Percentiles rank a stretch among this genome's conserved stretches.
phyloP scores from a whole-genome alignment of 352 stramenopile genomes.

The Phytophthora cactorum region DNA sequence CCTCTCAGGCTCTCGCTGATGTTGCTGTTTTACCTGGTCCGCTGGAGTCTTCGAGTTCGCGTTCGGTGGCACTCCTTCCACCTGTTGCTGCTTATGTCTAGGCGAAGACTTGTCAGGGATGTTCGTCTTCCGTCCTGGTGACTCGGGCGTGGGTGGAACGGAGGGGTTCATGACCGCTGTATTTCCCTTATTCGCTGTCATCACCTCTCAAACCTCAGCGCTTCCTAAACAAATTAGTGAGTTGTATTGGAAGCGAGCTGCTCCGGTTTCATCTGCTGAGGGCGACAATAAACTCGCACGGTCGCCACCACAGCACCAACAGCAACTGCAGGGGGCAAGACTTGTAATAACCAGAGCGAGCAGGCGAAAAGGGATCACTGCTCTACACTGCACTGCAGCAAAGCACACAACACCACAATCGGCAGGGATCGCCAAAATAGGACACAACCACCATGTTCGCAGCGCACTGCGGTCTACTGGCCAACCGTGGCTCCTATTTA shows the following conservation, averaged over 20 bases:
- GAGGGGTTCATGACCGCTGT: constrained; percentile 33
- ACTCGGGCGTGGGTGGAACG: constrained; percentile 20
- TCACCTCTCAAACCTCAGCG: constrained; percentile 11
- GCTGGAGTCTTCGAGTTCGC: constrained; percentile 4
- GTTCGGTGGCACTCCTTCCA: constrained; percentile 12
- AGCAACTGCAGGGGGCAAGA: background rate
- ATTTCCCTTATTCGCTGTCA: constrained; percentile 39
- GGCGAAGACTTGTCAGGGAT: constrained; percentile 30
- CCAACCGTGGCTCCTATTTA: constrained; percentile 24
- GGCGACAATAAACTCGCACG: constrained; percentile 15
- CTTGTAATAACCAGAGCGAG: constrained; percentile 13
- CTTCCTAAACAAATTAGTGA: background rate
- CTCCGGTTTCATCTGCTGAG: constrained; percentile 19
- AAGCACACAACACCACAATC: constrained; percentile 27
- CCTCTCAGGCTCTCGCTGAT: constrained; percentile 28
- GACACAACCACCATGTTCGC: constrained; percentile 23
- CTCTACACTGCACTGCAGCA: constrained; percentile 22
- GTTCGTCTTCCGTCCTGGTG: constrained; percentile 19
- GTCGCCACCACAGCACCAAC: constrained; percentile 3
- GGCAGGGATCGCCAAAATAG: constrained; percentile 32
- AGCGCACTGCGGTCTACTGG: no score
- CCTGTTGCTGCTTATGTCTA: constrained; percentile 28
- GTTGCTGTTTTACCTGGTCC: constrained; percentile 24
- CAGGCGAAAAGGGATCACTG: constrained; percentile 27
- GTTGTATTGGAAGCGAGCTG: constrained; percentile 10